Base-by-base conservation (phyloP, 2,329 filamentous ascomycete genomes). In the Coccinonectria pachysandricola region DNA sequence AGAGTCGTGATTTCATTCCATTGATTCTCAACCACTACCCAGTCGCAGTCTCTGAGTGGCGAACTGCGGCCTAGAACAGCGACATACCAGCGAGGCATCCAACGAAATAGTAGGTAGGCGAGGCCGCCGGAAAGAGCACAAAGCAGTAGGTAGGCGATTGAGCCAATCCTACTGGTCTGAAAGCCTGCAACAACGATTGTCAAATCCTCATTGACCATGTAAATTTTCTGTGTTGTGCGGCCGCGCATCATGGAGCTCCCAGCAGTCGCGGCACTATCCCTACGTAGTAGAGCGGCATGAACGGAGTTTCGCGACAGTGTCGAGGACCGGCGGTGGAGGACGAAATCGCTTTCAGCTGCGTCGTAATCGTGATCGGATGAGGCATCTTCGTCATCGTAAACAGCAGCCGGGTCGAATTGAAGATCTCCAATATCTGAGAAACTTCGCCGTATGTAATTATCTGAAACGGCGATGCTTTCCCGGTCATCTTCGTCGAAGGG, bases 21-120 rank as follows among this genome's bases (percentile, higher is more conserved):
- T 67, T 96, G 86, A 47, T 98, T 95, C 68, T 95, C 91, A 37
- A 96, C 72, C 15, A 93, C 87, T 21, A 94, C 79, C 91, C 92
- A 98, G 33, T 82, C 68, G 46, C 84, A 91, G 28, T 81, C 72
- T 28, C 69, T 67, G 15, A 98, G 62, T 3, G 82, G 64, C 10
- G 71, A 72, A 5, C 75, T 60, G 27, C 62, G 69, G 15, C 91
- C 91, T 20, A 83, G 64, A 21, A 96, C 51, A 24, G 68, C 69
- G 25, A 96, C 77, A 43, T 83, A 76, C 84, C 84, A 93, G 32
- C 76, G 71, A 5, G 91, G 92, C 27, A 96, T 55, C 91, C 91
- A 98, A 36, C 86, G 72, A 30, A 96, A 71, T 5, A 96, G 46
- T 9, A 98, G 70, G 59, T 83, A 98, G 4, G 71, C 85, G 18